Percentiles rank a stretch among this genome's conserved stretches.
These are phyloP conservation scores for Solanum acaule DNA, from an alignment of 257 asterid genomes.

Conservation along the genomic window DNA sequence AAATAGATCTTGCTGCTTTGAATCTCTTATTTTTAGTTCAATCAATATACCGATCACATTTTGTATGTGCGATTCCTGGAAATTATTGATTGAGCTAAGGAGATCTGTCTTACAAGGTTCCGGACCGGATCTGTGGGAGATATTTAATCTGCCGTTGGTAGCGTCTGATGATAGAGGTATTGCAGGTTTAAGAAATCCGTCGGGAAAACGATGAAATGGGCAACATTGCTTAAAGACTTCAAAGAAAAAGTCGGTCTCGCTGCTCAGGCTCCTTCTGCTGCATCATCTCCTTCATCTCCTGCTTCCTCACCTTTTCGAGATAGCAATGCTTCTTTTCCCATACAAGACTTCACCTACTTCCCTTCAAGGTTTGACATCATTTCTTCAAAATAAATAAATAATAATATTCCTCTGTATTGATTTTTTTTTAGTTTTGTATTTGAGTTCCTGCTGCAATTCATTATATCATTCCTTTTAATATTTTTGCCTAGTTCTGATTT, in stretches of 20 bases:
- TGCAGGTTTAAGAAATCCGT: slow-evolving; percentile 52
- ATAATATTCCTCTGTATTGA: not conserved
- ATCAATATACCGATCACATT: slow-evolving; percentile 12
- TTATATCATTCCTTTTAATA: not conserved
- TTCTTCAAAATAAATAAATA: not conserved
- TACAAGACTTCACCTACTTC: slow-evolving; percentile 47
- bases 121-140: slow-evolving; percentile 44
- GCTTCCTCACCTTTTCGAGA: slow-evolving; percentile 50
- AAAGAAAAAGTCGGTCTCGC: slow-evolving; percentile 92
- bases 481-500: not conserved
- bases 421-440: not conserved
- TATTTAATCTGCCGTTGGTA: slow-evolving; percentile 14
- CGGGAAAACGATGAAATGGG: slow-evolving; percentile 95
- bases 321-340: slow-evolving; percentile 32
- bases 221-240: slow-evolving; percentile 89
- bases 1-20: slow-evolving; percentile 52
- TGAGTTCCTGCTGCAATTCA: not conserved
- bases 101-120: slow-evolving; percentile 51
- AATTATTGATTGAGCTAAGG: slow-evolving; percentile 22
- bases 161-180: slow-evolving; percentile 63
- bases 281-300: slow-evolving; percentile 40
- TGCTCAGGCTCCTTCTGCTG: slow-evolving; percentile 48
- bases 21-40: slow-evolving; percentile 23
- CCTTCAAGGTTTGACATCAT: slow-evolving; percentile 54
- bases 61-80: not conserved